Evolutionary conservation across 495 filamentous ascomycete genomes (phyloP), one percentile per base, ranked within the genome.

Genomic region (Neurospora sp.): DNA sequence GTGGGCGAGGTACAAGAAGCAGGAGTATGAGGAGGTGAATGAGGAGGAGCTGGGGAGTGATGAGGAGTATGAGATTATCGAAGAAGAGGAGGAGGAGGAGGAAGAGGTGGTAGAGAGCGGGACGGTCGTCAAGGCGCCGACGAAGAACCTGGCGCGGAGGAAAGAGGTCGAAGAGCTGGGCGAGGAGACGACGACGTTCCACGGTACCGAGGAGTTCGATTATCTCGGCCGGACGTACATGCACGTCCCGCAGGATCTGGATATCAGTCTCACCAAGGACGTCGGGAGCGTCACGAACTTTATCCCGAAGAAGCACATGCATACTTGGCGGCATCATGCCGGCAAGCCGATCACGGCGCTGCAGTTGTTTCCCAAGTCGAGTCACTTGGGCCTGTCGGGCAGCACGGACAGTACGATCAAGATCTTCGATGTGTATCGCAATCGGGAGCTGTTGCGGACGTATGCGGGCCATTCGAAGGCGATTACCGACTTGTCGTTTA

Each of bases 241-340:
- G 92, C 96, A 98, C 83, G 88, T 98, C 5, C 96, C 96, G n/a
- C 93, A 94, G 81, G 96, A 98, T 83, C 84, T 98, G 79, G 95
- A 95, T 80, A 87, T 98, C 80, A 93, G 97, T 78, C 85, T 99
- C 76, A 86, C 85, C 74, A 96, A 96, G 79, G 95, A 96, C 74
- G 77, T 84, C 27, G 93, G 93, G 77, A 92, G 87, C 73, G 77
- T 88, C 79, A 95, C 93, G 78, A 98, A 96, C 83, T 99, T 90
- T 78, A 90, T 95, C 42, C 96, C 96, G 60, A 98, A 97, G 87
- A 98, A 96, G 82, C 86, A 93, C 73, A 85, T 98, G 41, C 92
- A 97, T 81, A 94, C 92, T 18, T 99, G 91, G 91, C 92, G 91
- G 80, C 88, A 90, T 60, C 94, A 97, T 81, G 92, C 89, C 39